Base-by-base conservation (phyloP, 345 rosid species). In the Populus alba region DNA sequence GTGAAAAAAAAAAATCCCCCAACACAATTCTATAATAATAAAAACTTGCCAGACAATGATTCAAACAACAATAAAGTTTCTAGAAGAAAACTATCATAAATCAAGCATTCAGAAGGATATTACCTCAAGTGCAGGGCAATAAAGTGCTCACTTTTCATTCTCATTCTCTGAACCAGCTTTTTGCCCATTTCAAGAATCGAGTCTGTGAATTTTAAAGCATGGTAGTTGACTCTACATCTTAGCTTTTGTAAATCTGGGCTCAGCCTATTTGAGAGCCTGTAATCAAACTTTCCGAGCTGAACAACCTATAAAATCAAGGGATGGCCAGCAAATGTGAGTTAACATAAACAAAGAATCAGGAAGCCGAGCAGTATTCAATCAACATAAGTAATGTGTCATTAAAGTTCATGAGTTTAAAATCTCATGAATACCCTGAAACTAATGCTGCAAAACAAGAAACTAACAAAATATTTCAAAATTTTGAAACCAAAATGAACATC, bases 211-310 rank as follows among this genome's bases (percentile, higher is more conserved):
- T 86, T 90, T 62, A 95, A 72, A 61, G 97, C 90, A 77, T 95
- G 98, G 86, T 92, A 95, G 82, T 93, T 95, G 57, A 88, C 98
- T 86, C 97, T 93, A 61, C 99, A 95, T 78, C 99, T 92, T 65
- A 95, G 89, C 86, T 91, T 95, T 84, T 95, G 99, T 43, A 95
- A 89, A 77, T 90, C 91, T 59, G 85, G 66, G 67, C 83, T 91
- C 74, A 95, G 83, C 81, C 78, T 80, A 84, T 95, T 93, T 35
- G 95, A 89, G 59, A 93, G 91, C 85, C 97, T 85, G 85, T 95
- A 95, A 85, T 95, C 99, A 80, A 93, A 95, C 83, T 95, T 95
- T 33, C 94, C 87, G 80, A 95, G 98, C 84, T 88, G 93, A 75
- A 95, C 88, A 77, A 87, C 97, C 99, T 95, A 87, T 83, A 69